Conservation (phyloP, 495 filamentous ascomycete genomes). For the Lasiosphaeria hispida region DNA sequence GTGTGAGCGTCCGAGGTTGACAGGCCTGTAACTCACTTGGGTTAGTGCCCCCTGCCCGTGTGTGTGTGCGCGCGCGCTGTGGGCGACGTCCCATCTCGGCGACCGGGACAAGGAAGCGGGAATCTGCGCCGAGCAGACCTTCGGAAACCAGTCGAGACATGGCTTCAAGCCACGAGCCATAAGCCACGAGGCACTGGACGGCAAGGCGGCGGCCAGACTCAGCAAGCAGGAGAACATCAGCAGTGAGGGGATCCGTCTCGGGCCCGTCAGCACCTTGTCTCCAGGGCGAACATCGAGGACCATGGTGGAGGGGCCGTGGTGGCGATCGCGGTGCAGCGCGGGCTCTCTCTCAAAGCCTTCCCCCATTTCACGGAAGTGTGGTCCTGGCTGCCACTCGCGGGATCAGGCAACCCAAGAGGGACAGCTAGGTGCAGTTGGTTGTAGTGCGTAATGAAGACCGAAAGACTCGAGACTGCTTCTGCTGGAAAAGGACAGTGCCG, state of each 20-base stretch:
- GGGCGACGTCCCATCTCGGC: slow-evolving; percentile 12
- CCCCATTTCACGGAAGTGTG: not conserved
- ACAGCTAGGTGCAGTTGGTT: not conserved
- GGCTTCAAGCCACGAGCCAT: slow-evolving; percentile 1
- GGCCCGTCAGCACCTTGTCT: slow-evolving; percentile 8
- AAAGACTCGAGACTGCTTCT: no score
- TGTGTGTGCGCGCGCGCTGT: no score
- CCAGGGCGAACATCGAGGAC: not conserved
- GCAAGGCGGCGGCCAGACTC: not conserved
- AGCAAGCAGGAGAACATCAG: not conserved
- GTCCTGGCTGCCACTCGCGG: not conserved
- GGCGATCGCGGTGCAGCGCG: no score
- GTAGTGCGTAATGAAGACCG: no score
- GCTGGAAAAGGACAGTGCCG: no score
- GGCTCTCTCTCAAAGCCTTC: no score
- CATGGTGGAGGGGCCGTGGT: not conserved
- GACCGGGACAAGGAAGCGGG: slow-evolving; percentile 18
- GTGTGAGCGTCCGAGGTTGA: slow-evolving; percentile 14
- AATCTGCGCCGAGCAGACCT: slow-evolving; percentile 5
- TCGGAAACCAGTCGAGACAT: slow-evolving; percentile 7
- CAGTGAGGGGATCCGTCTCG: slow-evolving; percentile 1
- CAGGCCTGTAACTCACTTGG: slow-evolving; percentile 1
- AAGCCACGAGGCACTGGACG: not conserved
- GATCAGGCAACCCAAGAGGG: not conserved
- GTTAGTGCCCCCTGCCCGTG: slow-evolving; percentile 4